Evolutionary conservation across 2,329 filamentous ascomycete genomes (phyloP).

Genomic region (Trichoderma guizhouense): DNA sequence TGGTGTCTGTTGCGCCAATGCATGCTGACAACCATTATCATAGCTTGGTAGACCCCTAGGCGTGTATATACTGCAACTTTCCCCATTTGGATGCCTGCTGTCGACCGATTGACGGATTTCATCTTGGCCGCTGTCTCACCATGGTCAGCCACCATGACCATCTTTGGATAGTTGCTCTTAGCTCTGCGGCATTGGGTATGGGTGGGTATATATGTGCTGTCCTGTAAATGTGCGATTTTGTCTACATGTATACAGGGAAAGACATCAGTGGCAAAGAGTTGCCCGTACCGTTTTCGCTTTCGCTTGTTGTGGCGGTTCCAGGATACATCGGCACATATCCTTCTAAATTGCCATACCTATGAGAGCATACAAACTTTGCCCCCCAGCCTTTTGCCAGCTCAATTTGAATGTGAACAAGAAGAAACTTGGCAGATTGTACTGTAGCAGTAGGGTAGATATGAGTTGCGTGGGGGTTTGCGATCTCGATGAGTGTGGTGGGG

Average conservation of each 20-base stretch:
- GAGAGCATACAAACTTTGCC: rapidly evolving
- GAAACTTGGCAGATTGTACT: background rate
- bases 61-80: background rate
- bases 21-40: background rate
- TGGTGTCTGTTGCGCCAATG: background rate
- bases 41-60: background rate
- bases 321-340: background rate
- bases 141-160: background rate
- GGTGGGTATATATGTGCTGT: background rate
- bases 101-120: background rate
- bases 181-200: background rate
- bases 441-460: background rate
- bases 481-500: background rate
- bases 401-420: background rate
- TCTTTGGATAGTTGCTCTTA: background rate
- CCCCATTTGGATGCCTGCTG: background rate
- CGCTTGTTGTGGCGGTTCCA: background rate
- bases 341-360: background rate
- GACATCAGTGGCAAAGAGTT: background rate
- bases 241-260: background rate
- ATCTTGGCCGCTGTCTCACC: background rate
- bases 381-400: background rate
- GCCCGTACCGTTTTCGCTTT: background rate
- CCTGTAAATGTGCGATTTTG: background rate
- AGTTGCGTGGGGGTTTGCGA: background rate